Percentiles rank a stretch among this genome's conserved stretches.
Evolutionary conservation across 2,329 filamentous ascomycete species (phyloP).

Genomic region (Epichloe typhina): DNA sequence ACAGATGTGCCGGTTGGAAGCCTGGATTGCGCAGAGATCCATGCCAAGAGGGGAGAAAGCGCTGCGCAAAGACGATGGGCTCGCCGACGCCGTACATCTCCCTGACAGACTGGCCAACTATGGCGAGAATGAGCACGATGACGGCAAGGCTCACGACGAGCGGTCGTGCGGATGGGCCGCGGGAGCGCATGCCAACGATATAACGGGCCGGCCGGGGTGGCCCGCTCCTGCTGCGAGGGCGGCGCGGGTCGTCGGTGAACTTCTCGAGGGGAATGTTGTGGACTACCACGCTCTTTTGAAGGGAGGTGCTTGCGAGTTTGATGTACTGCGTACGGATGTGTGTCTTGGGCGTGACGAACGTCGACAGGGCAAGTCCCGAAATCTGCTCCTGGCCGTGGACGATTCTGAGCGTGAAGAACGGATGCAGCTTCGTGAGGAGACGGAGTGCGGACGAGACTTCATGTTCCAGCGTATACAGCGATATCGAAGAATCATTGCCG

Average conservation of each 20-base stretch:
- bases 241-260: conserved; percentile 21
- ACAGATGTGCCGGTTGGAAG: conserved; percentile 13
- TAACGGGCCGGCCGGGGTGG: conserved; percentile 49
- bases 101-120: conserved; percentile 49
- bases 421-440: conserved; percentile 37
- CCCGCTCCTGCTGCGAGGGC: conserved; percentile 19
- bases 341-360: conserved; percentile 40
- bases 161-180: conserved; percentile 34
- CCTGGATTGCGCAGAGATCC: conserved; percentile 15
- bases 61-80: conserved; percentile 41
- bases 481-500: conserved; percentile 66
- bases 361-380: conserved; percentile 45
- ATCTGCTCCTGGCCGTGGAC: conserved; percentile 43
- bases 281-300: conserved; percentile 67
- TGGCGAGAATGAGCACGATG: conserved; percentile 45
- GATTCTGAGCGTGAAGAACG: conserved; percentile 37
- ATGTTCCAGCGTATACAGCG: conserved; percentile 66
- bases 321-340: conserved; percentile 30
- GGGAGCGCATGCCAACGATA: conserved; percentile 49
- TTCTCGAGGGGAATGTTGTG: conserved; percentile 61
- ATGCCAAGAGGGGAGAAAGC: conserved; percentile 38
- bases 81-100: conserved; percentile 47
- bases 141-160: conserved; percentile 41
- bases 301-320: conserved; percentile 68
- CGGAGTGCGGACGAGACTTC: conserved; percentile 31